These are phyloP conservation scores for Thamnidium elegans DNA, from an alignment of 192 early-diverging fungal species.

Conservation along the genomic window DNA sequence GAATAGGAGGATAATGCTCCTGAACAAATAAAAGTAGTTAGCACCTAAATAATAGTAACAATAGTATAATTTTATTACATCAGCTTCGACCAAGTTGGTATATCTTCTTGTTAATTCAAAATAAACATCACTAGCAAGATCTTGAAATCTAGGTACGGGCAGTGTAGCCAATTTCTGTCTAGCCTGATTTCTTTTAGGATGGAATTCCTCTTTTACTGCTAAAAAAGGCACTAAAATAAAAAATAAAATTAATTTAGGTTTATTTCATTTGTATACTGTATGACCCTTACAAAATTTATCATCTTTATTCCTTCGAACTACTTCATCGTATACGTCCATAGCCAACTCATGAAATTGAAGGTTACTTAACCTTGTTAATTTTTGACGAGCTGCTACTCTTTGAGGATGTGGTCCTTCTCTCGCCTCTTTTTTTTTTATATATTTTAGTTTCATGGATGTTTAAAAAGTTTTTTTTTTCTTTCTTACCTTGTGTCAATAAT, in stretches of 20 bases:
- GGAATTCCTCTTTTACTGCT: constrained; percentile 80
- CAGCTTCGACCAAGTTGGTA: constrained; percentile 33
- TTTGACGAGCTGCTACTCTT: constrained; percentile 62
- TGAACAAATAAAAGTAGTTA: not conserved
- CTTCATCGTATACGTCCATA: constrained; percentile 95
- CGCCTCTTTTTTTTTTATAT: constrained; percentile 22
- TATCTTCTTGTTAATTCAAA: constrained; percentile 66
- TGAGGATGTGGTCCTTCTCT: constrained; percentile 31
- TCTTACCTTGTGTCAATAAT: constrained; percentile 31
- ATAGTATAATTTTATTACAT: constrained; percentile 8
- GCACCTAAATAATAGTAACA: not conserved
- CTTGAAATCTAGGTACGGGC: constrained; percentile 80
- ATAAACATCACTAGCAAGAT: constrained; percentile 88
- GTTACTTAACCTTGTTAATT: constrained; percentile 73
- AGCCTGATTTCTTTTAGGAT: constrained; percentile 95
- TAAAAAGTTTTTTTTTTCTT: constrained; percentile 3
- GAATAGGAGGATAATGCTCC: constrained; percentile 10
- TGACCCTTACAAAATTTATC: constrained; percentile 51
- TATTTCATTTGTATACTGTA: not conserved
- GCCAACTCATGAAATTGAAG: constrained; percentile 90
- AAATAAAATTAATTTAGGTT: not conserved
- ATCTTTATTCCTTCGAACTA: constrained; percentile 66
- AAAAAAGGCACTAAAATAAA: constrained; percentile 70
- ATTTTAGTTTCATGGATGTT: not conserved
- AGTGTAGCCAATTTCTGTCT: constrained; percentile 92